These are phyloP conservation scores for Corniculantispora saksenae DNA, from an alignment of 2,329 filamentous ascomycete genomes.

Conservation along the genomic window DNA sequence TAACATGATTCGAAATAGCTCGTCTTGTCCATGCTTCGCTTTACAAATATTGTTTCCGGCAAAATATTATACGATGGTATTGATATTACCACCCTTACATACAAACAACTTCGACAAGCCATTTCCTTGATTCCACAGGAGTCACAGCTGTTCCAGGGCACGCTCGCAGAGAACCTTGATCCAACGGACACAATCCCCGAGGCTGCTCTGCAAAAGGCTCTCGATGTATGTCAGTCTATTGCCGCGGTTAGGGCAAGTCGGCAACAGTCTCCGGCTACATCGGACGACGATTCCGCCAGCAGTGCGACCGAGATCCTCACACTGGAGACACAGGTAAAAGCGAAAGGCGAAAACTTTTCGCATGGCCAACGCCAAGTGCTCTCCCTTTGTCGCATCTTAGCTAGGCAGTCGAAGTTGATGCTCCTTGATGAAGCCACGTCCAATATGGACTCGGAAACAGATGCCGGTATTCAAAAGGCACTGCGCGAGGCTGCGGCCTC, in stretches of 20 bases:
- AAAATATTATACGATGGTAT: constrained; percentile 57
- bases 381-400: constrained; percentile 57
- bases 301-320: constrained; percentile 30
- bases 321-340: constrained; percentile 50
- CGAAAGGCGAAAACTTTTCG: constrained; percentile 56
- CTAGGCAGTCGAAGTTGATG: constrained; percentile 56
- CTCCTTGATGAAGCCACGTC: constrained; percentile 61
- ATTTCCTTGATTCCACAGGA: constrained; percentile 62
- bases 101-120: constrained; percentile 52
- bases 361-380: constrained; percentile 61
- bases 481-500: constrained; percentile 46
- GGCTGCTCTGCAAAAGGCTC: constrained; percentile 55
- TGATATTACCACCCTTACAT: constrained; percentile 53
- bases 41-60: constrained; percentile 53
- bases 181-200: constrained; percentile 59
- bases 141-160: constrained; percentile 58
- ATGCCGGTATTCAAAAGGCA: constrained; percentile 55
- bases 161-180: constrained; percentile 61
- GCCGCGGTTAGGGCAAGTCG: constrained; percentile 48
- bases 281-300: constrained; percentile 19
- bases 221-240: constrained; percentile 63
- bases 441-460: constrained; percentile 60
- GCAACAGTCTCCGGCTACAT: constrained; percentile 31
- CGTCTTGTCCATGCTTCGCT: constrained; percentile 57
- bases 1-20: constrained; percentile 32